Evolutionary conservation across 208 protist genomes (phyloP), one percentile per base, ranked within the genome.

Genomic region (Plasmodiophora brassicae): DNA sequence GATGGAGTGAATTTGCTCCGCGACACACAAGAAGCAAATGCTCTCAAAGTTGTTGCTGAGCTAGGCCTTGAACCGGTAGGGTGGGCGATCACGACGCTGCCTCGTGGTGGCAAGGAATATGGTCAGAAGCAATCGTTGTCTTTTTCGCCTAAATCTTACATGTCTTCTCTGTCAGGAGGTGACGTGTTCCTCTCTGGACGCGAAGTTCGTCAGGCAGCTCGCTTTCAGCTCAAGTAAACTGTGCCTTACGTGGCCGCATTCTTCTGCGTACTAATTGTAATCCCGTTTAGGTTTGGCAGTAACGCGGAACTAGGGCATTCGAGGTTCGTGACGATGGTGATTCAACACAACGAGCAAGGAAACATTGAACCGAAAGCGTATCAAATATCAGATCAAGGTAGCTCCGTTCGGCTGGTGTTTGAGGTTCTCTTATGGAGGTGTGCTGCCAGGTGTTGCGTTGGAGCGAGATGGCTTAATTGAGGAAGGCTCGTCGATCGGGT

Each of bases 281-380:
- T 32, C 5, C 41, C 10, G 10, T 78, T 38, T 32, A 78, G 65
- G n/a, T 78, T 36, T 78, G 20, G 65, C n/a, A 38, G 41, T 32
- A 78, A 78, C n/a, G n/a, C n/a, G n/a, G n/a, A n/a, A 38, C 65
- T 78, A 5, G n/a, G n/a, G 14, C 65, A 78, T 78, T 78, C 65
- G 5, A n/a, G 65, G n/a, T 78, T 78, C 65, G 65, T 78, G 32
- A 78, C 65, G 5, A 78, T 78, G 65, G 65, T 78, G 65, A 36
- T 78, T 32, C 65, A 78, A 32, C 41, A 78, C 65, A 78, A 78
- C n/a, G 41, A 78, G 20, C 65, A 78, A 32, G 65, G 65, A 5
- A 5, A 78, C n/a, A 78, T 78, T 32, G 65, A 78, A 38, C 65
- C 65, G n/a, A 78, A 78, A 78, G 65, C 65, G 14, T 78, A 78